Evolutionary conservation across 2,329 filamentous ascomycete species (phyloP), one percentile per base, ranked within the genome.

Genomic region (Fusarium domesticum): DNA sequence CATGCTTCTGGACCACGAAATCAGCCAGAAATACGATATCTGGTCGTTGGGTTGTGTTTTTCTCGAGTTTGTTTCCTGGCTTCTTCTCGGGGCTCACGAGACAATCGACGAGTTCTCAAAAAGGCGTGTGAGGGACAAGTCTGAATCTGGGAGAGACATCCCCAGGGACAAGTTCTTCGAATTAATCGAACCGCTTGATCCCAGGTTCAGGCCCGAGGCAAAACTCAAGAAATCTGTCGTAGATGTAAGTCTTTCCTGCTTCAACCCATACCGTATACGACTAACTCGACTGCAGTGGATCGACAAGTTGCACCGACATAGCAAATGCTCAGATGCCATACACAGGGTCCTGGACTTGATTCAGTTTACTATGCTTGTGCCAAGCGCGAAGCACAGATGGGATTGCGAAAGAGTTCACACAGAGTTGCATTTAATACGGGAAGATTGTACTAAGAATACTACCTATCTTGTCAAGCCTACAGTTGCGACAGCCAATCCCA

Each of bases 11-110:
- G 18, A 39, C 7, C n/a, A 20, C 1, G 2, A 12, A 1, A 40
- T 49, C 3, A 18, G 25, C 1, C 47, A 39, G 8, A 45, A 18
- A 3, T 49, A 46, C 16, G 47, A 49, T 34, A 32, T 46, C 4
- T 44, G 45, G 45, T 44, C 45, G 6, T n/a, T 48, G 0, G 39
- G 43, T 5, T 46, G 43, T 14, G 39, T 46, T 2, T 34, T 46
- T n/a, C 35, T 46, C 6, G 35, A 44, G 23, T 44, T 44, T 11
- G 11, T 30, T 6, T 44, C 45, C 12, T 48, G 45, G 45, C 34
- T 41, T 30, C 25, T 48, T 3, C 19, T 44, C 4, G 41, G 30
- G 12, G 32, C 40, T 6, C 25, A 38, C 4, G 18, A 19, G 5
- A 32, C 25, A 4, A 19, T 43, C 11, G 15, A 37, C 6, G 16